Conservation (phyloP, 176 grass and related monocot species). For the Carex littledalei region DNA sequence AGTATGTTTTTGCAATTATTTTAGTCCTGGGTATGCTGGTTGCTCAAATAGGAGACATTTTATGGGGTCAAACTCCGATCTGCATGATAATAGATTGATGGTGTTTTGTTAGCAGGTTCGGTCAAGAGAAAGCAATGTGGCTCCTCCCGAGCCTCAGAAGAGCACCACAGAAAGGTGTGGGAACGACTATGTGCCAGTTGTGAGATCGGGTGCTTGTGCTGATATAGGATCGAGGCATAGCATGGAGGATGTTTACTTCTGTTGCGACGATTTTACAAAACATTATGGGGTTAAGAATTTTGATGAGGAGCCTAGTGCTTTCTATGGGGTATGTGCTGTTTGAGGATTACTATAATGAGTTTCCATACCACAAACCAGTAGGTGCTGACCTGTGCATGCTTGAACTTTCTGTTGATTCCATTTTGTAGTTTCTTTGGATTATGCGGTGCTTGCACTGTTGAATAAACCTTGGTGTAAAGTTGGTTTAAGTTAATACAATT, state of each 20-base stretch:
- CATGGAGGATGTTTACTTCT: conserved; percentile 89
- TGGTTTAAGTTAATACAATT: not conserved
- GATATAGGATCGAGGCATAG: conserved; percentile 58
- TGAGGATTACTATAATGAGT: not conserved
- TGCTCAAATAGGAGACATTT: not conserved
- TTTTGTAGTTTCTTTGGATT: not conserved
- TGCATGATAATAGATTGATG: not conserved
- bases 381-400: conserved; percentile 6
- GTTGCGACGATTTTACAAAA: conserved; percentile 61
- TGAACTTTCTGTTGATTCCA: not conserved
- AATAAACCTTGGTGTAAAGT: conserved; percentile 2
- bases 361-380: not conserved
- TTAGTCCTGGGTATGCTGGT: not conserved
- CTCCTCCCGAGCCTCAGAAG: conserved; percentile 32
- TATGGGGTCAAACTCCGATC: not conserved
- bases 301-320: conserved; percentile 59
- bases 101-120: conserved; percentile 43
- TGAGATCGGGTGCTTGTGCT: conserved; percentile 73
- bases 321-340: conserved; percentile 68
- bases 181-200: conserved; percentile 48
- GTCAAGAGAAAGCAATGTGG: conserved; percentile 28
- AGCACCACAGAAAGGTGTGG: conserved; percentile 32
- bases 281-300: conserved; percentile 54
- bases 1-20: not conserved
- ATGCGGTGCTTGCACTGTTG: conserved; percentile 1